These are phyloP conservation scores for Bodo saltans DNA, from an alignment of 78 protist species.

Conservation along the genomic window DNA sequence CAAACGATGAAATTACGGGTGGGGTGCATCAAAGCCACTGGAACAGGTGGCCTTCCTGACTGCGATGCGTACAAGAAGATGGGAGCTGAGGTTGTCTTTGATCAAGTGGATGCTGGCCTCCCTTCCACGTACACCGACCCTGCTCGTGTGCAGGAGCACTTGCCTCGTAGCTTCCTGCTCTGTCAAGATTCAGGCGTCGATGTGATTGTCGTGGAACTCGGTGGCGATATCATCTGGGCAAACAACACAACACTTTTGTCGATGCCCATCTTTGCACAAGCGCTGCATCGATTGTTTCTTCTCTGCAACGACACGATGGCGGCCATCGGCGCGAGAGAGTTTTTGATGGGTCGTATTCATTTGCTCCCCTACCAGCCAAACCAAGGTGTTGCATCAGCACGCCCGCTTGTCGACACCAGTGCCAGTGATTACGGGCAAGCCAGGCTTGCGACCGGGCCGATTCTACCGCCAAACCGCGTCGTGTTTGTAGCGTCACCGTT, in stretches of 20 bases:
- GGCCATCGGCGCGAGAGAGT: too few species aligned
- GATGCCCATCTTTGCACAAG: background rate
- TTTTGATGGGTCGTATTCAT: too few species aligned
- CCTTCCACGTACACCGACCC: background rate
- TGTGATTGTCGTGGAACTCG: background rate
- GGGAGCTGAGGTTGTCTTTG: background rate
- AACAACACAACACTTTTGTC: background rate
- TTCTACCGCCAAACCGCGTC: too few species aligned
- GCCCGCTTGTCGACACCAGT: too few species aligned
- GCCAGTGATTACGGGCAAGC: too few species aligned
- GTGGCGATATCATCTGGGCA: background rate
- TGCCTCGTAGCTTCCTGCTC: background rate
- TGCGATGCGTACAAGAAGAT: background rate
- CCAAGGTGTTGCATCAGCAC: too few species aligned
- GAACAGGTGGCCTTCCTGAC: background rate
- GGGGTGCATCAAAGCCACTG: background rate
- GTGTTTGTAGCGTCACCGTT: too few species aligned
- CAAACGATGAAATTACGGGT: background rate
- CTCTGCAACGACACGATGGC: too few species aligned
- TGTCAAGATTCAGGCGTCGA: background rate
- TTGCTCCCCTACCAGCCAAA: too few species aligned
- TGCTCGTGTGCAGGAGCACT: background rate
- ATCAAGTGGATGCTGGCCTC: background rate
- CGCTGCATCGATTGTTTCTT: too few species aligned
- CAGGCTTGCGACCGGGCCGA: too few species aligned